Base-by-base conservation (phyloP, 2,329 filamentous ascomycete genomes). In the Pseudogymnoascus sp. region DNA sequence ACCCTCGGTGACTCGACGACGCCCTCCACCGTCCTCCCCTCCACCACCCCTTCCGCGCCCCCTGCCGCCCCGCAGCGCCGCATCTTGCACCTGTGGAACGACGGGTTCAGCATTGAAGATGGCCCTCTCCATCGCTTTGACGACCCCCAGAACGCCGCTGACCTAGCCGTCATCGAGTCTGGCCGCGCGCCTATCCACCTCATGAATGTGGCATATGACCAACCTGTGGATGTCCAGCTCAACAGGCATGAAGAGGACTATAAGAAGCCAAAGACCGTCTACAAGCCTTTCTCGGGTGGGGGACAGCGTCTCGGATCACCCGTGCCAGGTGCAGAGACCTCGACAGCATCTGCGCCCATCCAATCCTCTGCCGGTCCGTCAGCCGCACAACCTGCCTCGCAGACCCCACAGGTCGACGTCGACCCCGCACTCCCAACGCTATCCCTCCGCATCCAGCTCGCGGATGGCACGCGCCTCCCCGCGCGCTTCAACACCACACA, bases 81-180 rank as follows among this genome's bases (percentile, higher is more conserved):
- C 58, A 82, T 85, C 9, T 79, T 95, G 60, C 90, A 93, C 69
- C 80, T 94, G 47, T 95, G 90, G 90, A 81, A 82, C 41, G 87
- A 95, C 70, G 90, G 90, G 12, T 93, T 94, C 76, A 93, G 89
- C 65, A 86, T 95, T 63, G 90, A 92, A 63, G 89, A 94, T 69
- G 90, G 90, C 28, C 83, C 86, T 54, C 82, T 94, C 37, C 86
- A 83, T 71, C 85, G 89, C 61, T 93, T 90, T 70, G 88, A 92
- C 68, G 89, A 94, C 72, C 89, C 89, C 0, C 81, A 81, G 30
- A 92, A 93, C 71, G 83, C 86, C 30, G 79, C 81, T 58, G 88
- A 88, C 60, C 78, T 94, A 47, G 79, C 85, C 62, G 87, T 92
- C 80, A 94, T 94, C 68, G 85, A 89, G 63, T 81, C 83, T 18